phyloP scores from a whole-genome alignment of 176 grass and related monocot species.

The Triticum monococcum region DNA sequence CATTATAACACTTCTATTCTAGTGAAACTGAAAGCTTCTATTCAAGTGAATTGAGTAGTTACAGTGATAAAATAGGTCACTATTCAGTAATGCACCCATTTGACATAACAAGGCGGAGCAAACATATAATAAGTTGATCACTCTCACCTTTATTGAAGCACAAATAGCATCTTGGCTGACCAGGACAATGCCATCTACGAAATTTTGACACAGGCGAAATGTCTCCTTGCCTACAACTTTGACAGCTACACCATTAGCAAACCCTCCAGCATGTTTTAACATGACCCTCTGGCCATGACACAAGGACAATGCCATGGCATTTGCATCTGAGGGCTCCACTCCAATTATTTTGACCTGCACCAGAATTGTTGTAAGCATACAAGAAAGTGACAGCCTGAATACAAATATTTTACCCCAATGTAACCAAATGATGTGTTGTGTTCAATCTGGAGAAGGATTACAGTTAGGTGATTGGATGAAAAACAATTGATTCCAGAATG shows the following conservation, averaged over 20 bases:
- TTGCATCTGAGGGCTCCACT: constrained; percentile 93
- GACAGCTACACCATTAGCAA: constrained; percentile 97
- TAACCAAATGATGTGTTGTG: neutral
- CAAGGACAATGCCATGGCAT: constrained; percentile 97
- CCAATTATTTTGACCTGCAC: constrained; percentile 95
- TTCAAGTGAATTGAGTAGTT: neutral
- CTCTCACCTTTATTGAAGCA: constrained; percentile 93
- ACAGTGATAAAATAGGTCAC: no score
- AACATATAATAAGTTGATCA: constrained; percentile 3
- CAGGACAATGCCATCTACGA: constrained; percentile 88
- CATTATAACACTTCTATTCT: neutral
- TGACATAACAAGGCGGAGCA: neutral
- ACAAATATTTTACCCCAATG: neutral
- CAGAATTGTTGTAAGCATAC: neutral
- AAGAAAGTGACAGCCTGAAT: neutral
- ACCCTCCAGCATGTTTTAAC: constrained; percentile 89
- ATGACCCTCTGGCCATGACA: constrained; percentile 78
- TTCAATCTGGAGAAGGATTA: neutral
- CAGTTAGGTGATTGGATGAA: neutral
- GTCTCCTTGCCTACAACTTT: constrained; percentile 92
- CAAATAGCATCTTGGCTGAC: constrained; percentile 92
- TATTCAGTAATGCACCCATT: no score
- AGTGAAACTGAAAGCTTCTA: neutral
- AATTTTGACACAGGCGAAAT: constrained; percentile 72
- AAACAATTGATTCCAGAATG: neutral